A percentile compares a stretch with the other conserved stretches of the same genome.
phyloP scores from a whole-genome alignment of 1,284 basidiomycete genomes.

The Ceratobasidium sp. region DNA sequence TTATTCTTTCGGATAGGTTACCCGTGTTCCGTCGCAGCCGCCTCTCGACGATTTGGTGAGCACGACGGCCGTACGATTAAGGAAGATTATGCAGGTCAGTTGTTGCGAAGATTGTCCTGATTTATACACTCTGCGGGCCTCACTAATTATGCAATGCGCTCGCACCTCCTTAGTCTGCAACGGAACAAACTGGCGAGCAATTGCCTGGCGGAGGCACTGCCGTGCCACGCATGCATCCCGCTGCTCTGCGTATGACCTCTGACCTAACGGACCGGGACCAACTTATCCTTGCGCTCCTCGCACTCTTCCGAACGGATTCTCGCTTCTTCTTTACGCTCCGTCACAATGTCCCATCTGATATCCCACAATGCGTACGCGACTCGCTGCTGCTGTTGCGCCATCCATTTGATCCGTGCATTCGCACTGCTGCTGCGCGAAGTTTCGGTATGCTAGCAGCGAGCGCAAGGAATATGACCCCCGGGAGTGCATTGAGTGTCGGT shows the following conservation, averaged over 20 bases:
- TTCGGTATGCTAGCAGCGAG: conserved; percentile 34
- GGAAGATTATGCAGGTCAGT: conserved; percentile 40
- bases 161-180: conserved; percentile 15
- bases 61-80: conserved; percentile 29
- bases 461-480: conserved; percentile 34
- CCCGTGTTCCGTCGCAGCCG: conserved; percentile 68
- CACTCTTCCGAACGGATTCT: conserved; percentile 70
- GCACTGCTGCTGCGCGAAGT: conserved; percentile 23
- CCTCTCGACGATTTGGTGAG: conserved; percentile 53
- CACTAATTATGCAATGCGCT: not conserved
- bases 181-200: conserved; percentile 59
- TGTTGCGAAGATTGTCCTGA: not conserved
- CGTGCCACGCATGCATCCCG: not conserved
- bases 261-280: conserved; percentile 46
- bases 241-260: conserved; percentile 57
- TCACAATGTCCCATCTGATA: conserved; percentile 6
- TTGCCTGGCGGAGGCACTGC: conserved; percentile 61
- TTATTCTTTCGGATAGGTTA: conserved; percentile 56
- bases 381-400: conserved; percentile 23
- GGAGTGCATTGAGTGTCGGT: conserved; percentile 54
- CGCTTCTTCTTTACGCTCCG: conserved; percentile 59
- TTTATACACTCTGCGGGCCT: too few species aligned
- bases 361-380: conserved; percentile 30
- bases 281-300: conserved; percentile 69
- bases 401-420: conserved; percentile 36